Base-by-base conservation (phyloP, 108 stramenopile species). In the Cyclotella cryptica region DNA sequence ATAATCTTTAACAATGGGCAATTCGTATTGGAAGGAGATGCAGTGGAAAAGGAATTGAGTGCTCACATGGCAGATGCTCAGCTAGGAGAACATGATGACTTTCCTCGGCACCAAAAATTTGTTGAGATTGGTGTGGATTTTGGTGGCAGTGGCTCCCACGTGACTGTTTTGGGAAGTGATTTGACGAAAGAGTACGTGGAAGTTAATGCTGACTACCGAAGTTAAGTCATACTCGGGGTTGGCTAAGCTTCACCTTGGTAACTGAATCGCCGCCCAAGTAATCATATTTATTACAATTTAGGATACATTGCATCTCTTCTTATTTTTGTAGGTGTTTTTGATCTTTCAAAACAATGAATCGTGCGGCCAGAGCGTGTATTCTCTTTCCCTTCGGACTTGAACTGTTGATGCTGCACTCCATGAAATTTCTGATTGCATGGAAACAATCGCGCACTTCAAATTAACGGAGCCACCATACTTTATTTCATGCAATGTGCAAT, bases 181-280 rank as follows among this genome's bases (percentile, higher is more conserved):
- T 79, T 99, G 83, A 98, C 98, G 41, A 80, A 88, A 47, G 97
- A 97, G 79, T 99, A 99, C 66, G 96, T 99, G 49, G 83, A 83
- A 30, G 93, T 98, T 62, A 99, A 99, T 81, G 98, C 98, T 24
- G 98, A 98, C 70, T 99, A 99, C 74, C 90, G 98, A 39, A 97
- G 96, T 69, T 99, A 87, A 21, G 22, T 15, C 28, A n/a, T 8
- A 5, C 35, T 17, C 11, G 30, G 39, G 40, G 29, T 40, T 12
- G 8, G 46, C 5, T 30, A 21, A 9, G 19, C 54, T 22, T 2
- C 61, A 15, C n/a, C 19, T 41, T 62, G 40, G 40, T 35, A 35
- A 35, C 35, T 35, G 4, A 35, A 35, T 35, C 35, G 35, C 35
- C 2, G 35, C 35, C 4, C 35, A 35, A 35, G 2, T 35, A 35